Base-by-base conservation (phyloP, 2,329 filamentous ascomycete species). In the Diplodia intermedia region DNA sequence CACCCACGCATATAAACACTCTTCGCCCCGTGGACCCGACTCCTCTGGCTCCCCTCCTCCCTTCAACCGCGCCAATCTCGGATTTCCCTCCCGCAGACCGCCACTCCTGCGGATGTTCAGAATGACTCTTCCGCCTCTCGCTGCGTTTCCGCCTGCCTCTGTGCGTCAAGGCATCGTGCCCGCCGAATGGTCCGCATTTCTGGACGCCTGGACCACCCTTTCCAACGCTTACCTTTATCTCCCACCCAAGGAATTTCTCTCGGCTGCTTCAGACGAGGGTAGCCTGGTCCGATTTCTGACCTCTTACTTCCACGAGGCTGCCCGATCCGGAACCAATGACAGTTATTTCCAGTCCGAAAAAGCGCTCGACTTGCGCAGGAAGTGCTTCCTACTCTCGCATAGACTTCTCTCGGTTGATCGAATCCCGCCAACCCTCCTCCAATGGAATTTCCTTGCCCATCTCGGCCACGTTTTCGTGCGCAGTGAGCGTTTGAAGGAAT, bases 181-280 rank as follows among this genome's bases (percentile, higher is more conserved):
- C 3, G 80, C 85, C 62, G 92, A 97, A 79, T 97, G 93, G 93
- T 85, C 90, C 71, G 84, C 86, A 38, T 93, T 91, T 76, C 81
- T 96, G 56, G 86, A 91, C 70, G 89, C 92, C 43, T 97, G 93
- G 93, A 81, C 89, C 20, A 82, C 87, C 12, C 84, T 97, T 7
- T 81, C 88, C 7, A 84, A 89, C 65, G 85, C 89, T 2, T 87
- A 93, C 70, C 78, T 95, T 36, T 83, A 85, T 15, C 79, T 91
- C 0, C 73, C 86, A 0, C 83, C 87, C 7, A 74, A 83, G 1
- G 81, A 87, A 0, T 91, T 95, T 70, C 71, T 77, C 56, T 75
- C 78, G 43, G 77, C 80, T 31, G 82, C 87, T 9, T 71, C 79
- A 3, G 84, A 85, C 4, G 87, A 92, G 71, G 83, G 85, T 43